These are phyloP conservation scores for Eragrostis tef DNA, from an alignment of 202 grass and related monocot species.

Conservation along the genomic window DNA sequence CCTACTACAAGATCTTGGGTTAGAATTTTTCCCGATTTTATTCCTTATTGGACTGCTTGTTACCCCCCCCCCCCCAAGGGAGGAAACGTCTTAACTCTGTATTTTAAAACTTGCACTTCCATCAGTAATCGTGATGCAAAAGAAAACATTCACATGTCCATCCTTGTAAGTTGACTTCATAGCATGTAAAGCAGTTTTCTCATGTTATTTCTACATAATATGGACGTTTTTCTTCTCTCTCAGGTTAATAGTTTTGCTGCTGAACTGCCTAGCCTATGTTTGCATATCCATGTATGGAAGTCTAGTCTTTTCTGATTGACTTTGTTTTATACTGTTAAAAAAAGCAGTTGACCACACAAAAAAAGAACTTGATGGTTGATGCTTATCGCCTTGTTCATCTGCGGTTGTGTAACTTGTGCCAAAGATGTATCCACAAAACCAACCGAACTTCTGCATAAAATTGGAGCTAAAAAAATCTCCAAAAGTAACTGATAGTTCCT, in stretches of 20 bases:
- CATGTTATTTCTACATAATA: constrained; percentile 26
- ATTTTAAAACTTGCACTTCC: constrained; percentile 19
- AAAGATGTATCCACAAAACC: constrained; percentile 11
- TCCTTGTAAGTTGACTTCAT: neutral
- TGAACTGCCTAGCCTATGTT: constrained; percentile 25
- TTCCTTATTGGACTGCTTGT: neutral
- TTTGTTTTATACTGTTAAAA: constrained; percentile 27
- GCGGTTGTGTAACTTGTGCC: neutral
- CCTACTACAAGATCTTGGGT: constrained; percentile 98
- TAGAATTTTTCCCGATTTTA: constrained; percentile 24
- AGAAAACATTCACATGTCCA: constrained; percentile 1
- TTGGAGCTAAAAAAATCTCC: constrained; percentile 20
- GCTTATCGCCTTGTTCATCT: constrained; percentile 11
- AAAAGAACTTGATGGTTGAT: neutral
- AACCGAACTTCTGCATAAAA: constrained; percentile 23
- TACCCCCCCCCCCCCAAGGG: too few relatives aligned
- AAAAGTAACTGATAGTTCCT: constrained; percentile 1
- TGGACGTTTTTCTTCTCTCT: neutral
- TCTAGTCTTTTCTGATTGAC: neutral
- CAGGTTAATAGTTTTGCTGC: constrained; percentile 28
- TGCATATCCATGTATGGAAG: constrained; percentile 12
- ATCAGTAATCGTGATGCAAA: constrained; percentile 11
- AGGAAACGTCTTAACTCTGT: constrained; percentile 32
- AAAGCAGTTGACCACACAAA: neutral
- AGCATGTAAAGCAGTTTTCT: neutral